Conservation (phyloP, 2,329 filamentous ascomycete species). For the Samsoniella hepiali region DNA sequence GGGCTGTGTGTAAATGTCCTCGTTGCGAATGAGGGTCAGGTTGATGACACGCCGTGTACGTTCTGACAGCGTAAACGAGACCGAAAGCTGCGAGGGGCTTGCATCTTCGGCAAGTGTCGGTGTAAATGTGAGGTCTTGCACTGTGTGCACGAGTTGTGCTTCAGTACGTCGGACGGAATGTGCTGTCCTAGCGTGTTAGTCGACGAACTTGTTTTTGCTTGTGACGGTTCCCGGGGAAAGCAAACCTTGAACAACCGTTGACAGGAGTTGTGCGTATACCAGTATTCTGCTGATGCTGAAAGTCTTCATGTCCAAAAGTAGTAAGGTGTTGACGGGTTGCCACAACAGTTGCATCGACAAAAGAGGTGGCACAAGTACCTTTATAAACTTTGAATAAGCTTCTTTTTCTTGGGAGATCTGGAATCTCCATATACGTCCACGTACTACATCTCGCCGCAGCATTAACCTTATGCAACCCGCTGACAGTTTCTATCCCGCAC, state of each 20-base stretch:
- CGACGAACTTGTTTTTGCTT: no score
- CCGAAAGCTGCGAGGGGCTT: constrained; percentile 1
- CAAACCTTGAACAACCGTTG: constrained; percentile 6
- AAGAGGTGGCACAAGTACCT: background rate
- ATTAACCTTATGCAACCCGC: background rate
- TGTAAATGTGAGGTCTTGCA: constrained; percentile 5
- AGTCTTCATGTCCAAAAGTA: constrained; percentile 6
- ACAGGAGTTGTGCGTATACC: constrained; percentile 13
- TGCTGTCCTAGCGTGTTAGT: background rate
- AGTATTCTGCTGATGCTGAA: background rate
- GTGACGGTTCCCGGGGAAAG: background rate
- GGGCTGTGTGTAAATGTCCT: constrained; percentile 19
- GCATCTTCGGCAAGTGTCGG: background rate
- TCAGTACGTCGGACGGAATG: background rate
- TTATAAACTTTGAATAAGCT: background rate
- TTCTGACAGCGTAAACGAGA: constrained; percentile 7
- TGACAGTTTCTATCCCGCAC: background rate
- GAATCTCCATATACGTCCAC: background rate
- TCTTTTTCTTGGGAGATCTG: background rate
- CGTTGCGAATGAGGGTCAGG: constrained; percentile 17
- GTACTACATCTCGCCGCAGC: constrained; percentile 11
- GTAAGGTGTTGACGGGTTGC: background rate
- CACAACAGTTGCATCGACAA: background rate
- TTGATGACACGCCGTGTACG: background rate
- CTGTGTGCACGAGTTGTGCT: background rate